Evolutionary conservation across 2,329 filamentous ascomycete species (phyloP), one percentile per base, ranked within the genome.

Genomic region (Camptophora hylomeconis): DNA sequence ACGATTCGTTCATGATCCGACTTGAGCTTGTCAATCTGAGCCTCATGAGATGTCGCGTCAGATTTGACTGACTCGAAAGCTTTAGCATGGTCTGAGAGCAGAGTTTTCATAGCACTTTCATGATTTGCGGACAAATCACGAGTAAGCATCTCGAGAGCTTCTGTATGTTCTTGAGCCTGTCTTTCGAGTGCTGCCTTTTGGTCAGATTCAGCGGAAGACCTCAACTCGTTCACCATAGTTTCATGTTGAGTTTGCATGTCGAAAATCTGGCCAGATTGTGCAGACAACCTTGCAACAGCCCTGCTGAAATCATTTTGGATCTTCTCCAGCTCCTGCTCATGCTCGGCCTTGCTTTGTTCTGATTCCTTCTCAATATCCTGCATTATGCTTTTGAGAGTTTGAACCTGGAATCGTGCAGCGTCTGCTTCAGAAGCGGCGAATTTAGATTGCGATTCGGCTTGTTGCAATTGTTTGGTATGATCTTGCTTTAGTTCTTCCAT

Each of bases 381-480:
- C 23, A 60, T 38, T 11, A 45, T 54, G 24, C 51, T 49, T 28
- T 57, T 51, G 6, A 61, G 42, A 7, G 45, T 44, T 23, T 52
- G 49, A 1, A 52, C 52, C 34, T 57, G 48, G 16, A 36, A 30
- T 17, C 36, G 36, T 28, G 38, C 36, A 9, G 33, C 32, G 28
- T 45, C 37, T 1, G 19, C 20, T 40, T 38, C 11, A 34, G 33
- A 20, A 24, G 33, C 5, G 40, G 28, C 6, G 28, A 17, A 28
- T 10, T 37, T 35, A 27, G 33, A 36, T 17, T 43, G 38, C n/a
- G 36, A 20, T 22, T 43, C 38, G 11, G 41, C 15, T 25, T 39
- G 25, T 20, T 36, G 30, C 20, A 40, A 33, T 14, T 40, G 32
- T 12, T 25, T 20, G n/a, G 37, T 30, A 26, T 42, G 39, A 7